phyloP scores from a whole-genome alignment of 495 filamentous ascomycete genomes.

The Penicillium cataractarum region DNA sequence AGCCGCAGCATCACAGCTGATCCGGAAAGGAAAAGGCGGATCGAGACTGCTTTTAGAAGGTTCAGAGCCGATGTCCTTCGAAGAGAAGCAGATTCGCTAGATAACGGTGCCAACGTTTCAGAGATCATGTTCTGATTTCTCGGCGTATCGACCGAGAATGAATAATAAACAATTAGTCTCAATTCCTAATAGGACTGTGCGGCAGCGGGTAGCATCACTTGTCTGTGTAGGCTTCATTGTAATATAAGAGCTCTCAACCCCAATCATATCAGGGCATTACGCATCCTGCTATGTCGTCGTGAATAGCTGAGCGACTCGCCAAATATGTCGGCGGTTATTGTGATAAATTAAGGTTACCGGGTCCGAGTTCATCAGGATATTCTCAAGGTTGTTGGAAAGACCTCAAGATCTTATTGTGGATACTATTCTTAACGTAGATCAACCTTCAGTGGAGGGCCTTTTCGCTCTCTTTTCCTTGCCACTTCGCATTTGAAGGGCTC shows the following conservation, averaged over 20 bases:
- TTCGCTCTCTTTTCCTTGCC: constrained; percentile 8
- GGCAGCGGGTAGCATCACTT: not conserved
- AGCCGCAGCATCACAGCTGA: constrained; percentile 55
- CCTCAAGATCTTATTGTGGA: no score
- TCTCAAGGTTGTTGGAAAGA: no score
- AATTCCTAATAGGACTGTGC: not conserved
- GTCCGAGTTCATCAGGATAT: no score
- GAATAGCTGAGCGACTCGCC: no score
- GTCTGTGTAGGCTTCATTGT: constrained; percentile 4
- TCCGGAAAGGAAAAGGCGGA: constrained; percentile 55
- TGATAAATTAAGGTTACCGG: no score
- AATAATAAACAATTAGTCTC: not conserved
- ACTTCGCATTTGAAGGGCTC: constrained; percentile 10
- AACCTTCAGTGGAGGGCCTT: not conserved
- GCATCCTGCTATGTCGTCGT: no score
- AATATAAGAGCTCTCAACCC: not conserved
- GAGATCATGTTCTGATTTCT: constrained; percentile 32
- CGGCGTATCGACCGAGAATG: not conserved
- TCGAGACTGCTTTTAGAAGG: constrained; percentile 65
- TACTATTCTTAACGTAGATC: constrained; percentile 5
- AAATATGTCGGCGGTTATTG: no score
- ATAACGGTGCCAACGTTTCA: constrained; percentile 40
- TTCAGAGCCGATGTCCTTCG: constrained; percentile 65
- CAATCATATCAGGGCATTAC: not conserved
- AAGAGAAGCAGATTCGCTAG: constrained; percentile 57